Base-by-base conservation (phyloP, 306 rosid genomes). In the Castanospermum australe region DNA sequence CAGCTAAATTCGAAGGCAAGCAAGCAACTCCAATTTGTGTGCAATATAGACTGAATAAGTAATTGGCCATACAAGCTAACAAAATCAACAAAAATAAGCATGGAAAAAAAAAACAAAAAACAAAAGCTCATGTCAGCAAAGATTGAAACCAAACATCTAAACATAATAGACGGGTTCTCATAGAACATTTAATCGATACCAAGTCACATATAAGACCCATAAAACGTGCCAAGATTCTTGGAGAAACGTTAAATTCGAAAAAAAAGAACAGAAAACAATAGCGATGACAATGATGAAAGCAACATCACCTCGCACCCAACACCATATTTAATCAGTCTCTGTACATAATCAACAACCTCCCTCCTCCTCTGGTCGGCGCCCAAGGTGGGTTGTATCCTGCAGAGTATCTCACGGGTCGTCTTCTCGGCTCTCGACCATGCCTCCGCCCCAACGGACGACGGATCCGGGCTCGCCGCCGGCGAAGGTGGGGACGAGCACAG, bases 281-380 rank as follows among this genome's bases (percentile, higher is more conserved):
- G 30, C 2, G 4, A 56, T 14, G 70, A 39, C 4, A 73, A 52
- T 48, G 41, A 33, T 5, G 59, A 48, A 5, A 44, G 38, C 54
- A 70, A 65, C 64, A 56, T 78, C 76, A 86, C 89, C 89, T 86
- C 85, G 24, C 87, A 86, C 41, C 85, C 73, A 57, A 86, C 78
- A 5, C 85, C 78, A 17, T 11, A 67, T 20, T 77, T 82, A 22
- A 83, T 72, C 35, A 86, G 60, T 51, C 83, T 67, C 87, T 80
- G 89, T 10, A 86, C 89, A 44, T 80, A 86, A 60, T 83, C 87
- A 10, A 86, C 81, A 1, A 86, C 89, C 42, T 77, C 87, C 65
- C 79, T 67, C 63, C 89, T 80, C 25, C 71, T 73, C 17, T 84
- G 55, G 71, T 86, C 83, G 8, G 89, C 85, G 11, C 83, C 83